These are phyloP conservation scores for Dalbergia oliveri DNA, from an alignment of 306 rosid genomes.

Conservation along the genomic window DNA sequence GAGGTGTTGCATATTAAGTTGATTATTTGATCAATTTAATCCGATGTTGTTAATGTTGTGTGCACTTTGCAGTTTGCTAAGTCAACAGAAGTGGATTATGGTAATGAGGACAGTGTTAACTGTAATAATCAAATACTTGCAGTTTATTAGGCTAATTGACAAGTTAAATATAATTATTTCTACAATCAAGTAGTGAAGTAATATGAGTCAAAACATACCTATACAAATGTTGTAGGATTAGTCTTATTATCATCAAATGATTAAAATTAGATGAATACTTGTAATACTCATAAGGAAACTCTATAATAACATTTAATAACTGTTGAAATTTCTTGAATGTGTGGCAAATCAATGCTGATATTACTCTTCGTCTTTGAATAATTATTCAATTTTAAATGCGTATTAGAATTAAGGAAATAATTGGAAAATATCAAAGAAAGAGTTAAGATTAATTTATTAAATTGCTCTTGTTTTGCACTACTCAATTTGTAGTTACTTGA, in stretches of 20 bases:
- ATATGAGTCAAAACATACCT: background rate
- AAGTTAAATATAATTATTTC: background rate
- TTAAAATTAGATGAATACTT: background rate
- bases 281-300: background rate
- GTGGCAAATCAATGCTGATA: too few species aligned
- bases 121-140: background rate
- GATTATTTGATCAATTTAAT: background rate
- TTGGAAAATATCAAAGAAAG: too few species aligned
- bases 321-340: background rate
- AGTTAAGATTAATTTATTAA: too few species aligned
- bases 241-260: background rate
- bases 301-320: background rate
- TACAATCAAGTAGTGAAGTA: background rate
- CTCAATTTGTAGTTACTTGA: too few species aligned
- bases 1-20: background rate
- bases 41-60: background rate
- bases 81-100: background rate
- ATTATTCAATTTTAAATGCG: too few species aligned
- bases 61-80: constrained; percentile 27
- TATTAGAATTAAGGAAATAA: too few species aligned
- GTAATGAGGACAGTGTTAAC: background rate
- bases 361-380: too few species aligned
- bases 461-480: too few species aligned
- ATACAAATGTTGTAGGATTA: background rate
- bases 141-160: background rate